Conservation (phyloP, 495 filamentous ascomycete species). For the Corynascus novoguineensis region DNA sequence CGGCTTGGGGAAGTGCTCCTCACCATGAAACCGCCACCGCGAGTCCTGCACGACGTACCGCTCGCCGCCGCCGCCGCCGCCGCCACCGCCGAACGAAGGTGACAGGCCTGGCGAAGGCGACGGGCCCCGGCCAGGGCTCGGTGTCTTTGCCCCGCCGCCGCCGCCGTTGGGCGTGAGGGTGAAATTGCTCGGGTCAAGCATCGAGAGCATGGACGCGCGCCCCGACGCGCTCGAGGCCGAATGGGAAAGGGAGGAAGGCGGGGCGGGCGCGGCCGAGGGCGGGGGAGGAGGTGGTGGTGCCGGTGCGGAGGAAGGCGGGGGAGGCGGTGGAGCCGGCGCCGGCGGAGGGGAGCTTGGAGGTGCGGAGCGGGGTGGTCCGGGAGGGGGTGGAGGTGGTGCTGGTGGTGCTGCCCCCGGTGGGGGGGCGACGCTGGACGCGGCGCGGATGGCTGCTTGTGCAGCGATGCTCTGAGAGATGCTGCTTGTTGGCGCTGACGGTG, state of each 20-base stretch:
- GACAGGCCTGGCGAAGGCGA: slow-evolving; percentile 22
- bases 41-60: slow-evolving; percentile 64
- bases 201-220: slow-evolving; percentile 42
- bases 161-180: slow-evolving; percentile 56
- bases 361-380: slow-evolving; percentile 28
- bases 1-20: slow-evolving; percentile 77
- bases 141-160: slow-evolving; percentile 31
- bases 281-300: slow-evolving; percentile 31
- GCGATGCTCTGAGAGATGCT: slow-evolving; percentile 41
- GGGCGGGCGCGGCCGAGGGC: slow-evolving; percentile 24
- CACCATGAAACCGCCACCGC: slow-evolving; percentile 81
- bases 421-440: slow-evolving; percentile 37
- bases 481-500: slow-evolving; percentile 26
- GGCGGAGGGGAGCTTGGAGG: slow-evolving; percentile 33
- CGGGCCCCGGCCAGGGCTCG: slow-evolving; percentile 36
- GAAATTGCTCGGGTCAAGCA: slow-evolving; percentile 71
- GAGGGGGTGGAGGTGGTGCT: slow-evolving; percentile 34
- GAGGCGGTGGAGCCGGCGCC: slow-evolving; percentile 35
- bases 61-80: slow-evolving; percentile 38
- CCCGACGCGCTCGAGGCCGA: slow-evolving; percentile 32
- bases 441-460: slow-evolving; percentile 46
- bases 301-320: slow-evolving; percentile 30
- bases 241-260: slow-evolving; percentile 27
- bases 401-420: slow-evolving; percentile 44
- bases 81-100: slow-evolving; percentile 21